These are phyloP conservation scores for Russula ochroleuca DNA, from an alignment of 768 basidiomycete genomes.

Conservation along the genomic window DNA sequence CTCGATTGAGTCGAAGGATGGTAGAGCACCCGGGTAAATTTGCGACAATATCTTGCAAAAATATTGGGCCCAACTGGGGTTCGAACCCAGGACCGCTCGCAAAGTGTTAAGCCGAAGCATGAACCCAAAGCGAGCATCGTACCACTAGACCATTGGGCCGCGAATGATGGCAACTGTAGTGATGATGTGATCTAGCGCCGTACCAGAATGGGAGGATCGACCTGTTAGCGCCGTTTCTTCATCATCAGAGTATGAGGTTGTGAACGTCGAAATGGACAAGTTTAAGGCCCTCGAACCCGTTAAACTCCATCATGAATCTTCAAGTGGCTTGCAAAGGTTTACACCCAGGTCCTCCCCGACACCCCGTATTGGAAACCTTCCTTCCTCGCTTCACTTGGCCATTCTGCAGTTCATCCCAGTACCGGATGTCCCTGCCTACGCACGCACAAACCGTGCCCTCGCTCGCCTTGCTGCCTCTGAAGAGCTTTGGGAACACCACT, in stretches of 20 bases:
- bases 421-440: conserved; percentile 75
- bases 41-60: neutral
- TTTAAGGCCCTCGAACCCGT: conserved; percentile 79
- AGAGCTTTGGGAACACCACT: conserved; percentile 70
- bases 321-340: neutral
- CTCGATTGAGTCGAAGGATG: neutral
- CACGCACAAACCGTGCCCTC: conserved; percentile 60
- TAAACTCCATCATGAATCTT: conserved; percentile 34
- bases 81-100: conserved; percentile 52
- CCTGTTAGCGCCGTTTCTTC: neutral
- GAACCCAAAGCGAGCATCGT: conserved; percentile 50
- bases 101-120: conserved; percentile 27
- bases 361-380: conserved; percentile 68
- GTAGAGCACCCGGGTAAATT: neutral
- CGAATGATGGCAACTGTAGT: conserved; percentile 10
- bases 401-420: conserved; percentile 72
- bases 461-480: conserved; percentile 65
- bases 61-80: conserved; percentile 42
- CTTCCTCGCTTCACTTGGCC: conserved; percentile 68
- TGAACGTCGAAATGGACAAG: conserved; percentile 63
- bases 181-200: conserved; percentile 8
- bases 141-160: conserved; percentile 46
- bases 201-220: conserved; percentile 7
- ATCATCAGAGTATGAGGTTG: neutral
- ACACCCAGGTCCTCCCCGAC: conserved; percentile 12